These are phyloP conservation scores for Malassezia slooffiae DNA, from an alignment of 1,284 basidiomycete species.

Conservation along the genomic window DNA sequence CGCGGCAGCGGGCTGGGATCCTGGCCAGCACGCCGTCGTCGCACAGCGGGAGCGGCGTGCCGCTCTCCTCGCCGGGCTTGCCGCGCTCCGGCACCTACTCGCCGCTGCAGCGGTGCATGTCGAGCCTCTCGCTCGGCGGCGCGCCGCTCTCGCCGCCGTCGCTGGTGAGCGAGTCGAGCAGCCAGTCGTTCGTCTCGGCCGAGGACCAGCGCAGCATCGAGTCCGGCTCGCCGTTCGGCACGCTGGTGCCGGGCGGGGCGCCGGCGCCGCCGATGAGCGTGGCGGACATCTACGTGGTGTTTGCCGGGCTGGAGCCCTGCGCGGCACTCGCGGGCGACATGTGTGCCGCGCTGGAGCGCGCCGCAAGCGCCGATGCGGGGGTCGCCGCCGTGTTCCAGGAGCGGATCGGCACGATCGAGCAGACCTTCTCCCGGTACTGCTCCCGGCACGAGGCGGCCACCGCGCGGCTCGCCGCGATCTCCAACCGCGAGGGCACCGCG, in stretches of 20 bases:
- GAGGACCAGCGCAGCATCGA: no score
- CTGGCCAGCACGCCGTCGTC: slow-evolving; percentile 11
- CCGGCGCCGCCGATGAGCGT: slow-evolving; percentile 52
- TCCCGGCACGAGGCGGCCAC: slow-evolving; percentile 69
- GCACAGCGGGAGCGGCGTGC: background rate
- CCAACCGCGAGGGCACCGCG: slow-evolving; percentile 13
- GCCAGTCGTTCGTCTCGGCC: no score
- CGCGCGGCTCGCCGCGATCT: slow-evolving; percentile 51
- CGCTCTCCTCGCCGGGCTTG: no score
- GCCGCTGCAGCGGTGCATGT: background rate
- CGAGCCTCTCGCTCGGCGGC: background rate
- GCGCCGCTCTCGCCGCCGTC: background rate
- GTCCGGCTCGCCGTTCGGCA: background rate
- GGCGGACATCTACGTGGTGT: slow-evolving; percentile 64
- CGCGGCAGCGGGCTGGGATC: slow-evolving; percentile 36
- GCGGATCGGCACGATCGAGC: slow-evolving; percentile 65
- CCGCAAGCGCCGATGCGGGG: slow-evolving; percentile 25
- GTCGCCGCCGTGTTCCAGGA: slow-evolving; percentile 69
- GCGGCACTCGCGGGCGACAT: slow-evolving; percentile 63
- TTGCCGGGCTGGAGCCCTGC: slow-evolving; percentile 66
- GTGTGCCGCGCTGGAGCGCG: slow-evolving; percentile 47
- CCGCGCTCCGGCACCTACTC: no score
- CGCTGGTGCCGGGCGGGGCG: background rate
- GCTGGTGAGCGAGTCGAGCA: background rate
- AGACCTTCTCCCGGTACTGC: slow-evolving; percentile 74